Evolutionary conservation across 1,284 basidiomycete genomes (phyloP), one percentile per base, ranked within the genome.

Genomic region (Agroathelia rolfsii): DNA sequence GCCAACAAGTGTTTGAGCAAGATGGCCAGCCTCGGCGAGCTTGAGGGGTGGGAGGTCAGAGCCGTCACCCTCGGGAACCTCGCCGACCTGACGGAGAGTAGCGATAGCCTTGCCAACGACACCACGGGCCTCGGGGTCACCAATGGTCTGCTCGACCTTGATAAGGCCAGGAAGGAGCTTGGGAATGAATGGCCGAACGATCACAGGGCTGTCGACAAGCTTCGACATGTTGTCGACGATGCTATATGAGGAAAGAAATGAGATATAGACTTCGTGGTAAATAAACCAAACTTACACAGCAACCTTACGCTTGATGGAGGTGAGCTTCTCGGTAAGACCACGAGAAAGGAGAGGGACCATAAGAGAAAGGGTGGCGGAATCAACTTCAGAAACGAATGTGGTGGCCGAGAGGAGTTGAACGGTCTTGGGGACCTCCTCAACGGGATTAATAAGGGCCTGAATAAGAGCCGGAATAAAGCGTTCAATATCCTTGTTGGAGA

Each of bases 321-420:
- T 96, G 41, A 86, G 74, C 68, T 94, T 93, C 74, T 96, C 92
- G 46, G 63, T 74, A 46, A 97, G 76, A 79, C 95, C 95, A 73
- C 95, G 90, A 43, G 86, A 77, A 42, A 99, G 74, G 28, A 99
- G 82, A 51, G 94, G 95, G 40, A 94, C 94, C 89, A 98, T 97
- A 48, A 99, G 82, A 47, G 95, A 96, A 50, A 99, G 84, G 46
- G 95, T 98, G 41, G 95, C 80, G 42, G 94, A 93, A 60, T 98
- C 95, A 66, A 99, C 95, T 73, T 98, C 95, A 42, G 93, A 90
- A 80, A 99, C 95, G 81, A 98, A 98, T 60, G 95, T 98, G 64
- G 95, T 98, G 40, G 95, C 83, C 60, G 93, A 93, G 61, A 98
- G 90, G 62, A 96, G 84, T 54, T 76, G 74, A 53, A 98, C 89